phyloP scores from a whole-genome alignment of 768 basidiomycete genomes.

The Thelephora ganbajun region DNA sequence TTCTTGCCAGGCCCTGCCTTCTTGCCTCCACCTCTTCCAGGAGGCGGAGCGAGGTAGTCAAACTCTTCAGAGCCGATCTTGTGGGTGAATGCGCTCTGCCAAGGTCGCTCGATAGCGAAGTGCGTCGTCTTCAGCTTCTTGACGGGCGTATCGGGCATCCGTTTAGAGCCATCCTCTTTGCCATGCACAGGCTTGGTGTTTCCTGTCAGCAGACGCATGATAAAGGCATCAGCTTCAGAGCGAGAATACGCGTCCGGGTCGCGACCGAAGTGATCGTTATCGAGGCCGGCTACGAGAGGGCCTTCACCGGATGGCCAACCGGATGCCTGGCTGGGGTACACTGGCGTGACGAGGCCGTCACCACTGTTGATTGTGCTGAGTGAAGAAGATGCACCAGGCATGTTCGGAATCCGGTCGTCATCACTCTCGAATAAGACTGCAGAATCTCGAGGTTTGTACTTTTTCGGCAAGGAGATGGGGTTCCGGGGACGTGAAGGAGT shows the following conservation, averaged over 20 bases:
- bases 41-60: constrained; percentile 16
- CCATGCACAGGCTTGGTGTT: constrained; percentile 29
- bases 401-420: constrained; percentile 15
- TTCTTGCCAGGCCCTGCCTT: constrained; percentile 29
- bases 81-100: constrained; percentile 68
- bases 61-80: constrained; percentile 44
- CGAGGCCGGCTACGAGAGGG: constrained; percentile 23
- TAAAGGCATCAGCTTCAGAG: constrained; percentile 40
- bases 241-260: constrained; percentile 12
- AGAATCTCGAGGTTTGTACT: constrained; percentile 62
- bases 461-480: constrained; percentile 33
- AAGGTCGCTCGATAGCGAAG: constrained; percentile 40
- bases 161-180: constrained; percentile 31
- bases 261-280: constrained; percentile 24
- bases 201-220: constrained; percentile 48
- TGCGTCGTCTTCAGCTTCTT: constrained; percentile 54
- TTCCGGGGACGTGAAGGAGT: constrained; percentile 39
- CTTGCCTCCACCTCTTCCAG: constrained; percentile 17
- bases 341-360: constrained; percentile 61
- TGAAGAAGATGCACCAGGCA: constrained; percentile 50
- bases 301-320: constrained; percentile 41
- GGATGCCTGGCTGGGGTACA: constrained; percentile 36
- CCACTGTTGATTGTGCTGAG: constrained; percentile 45
- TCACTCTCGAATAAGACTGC: constrained; percentile 47
- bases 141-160: constrained; percentile 69